Evolutionary conservation across 2,329 filamentous ascomycete species (phyloP), one percentile per base, ranked within the genome.

Genomic region (Calonectria ilicicola): DNA sequence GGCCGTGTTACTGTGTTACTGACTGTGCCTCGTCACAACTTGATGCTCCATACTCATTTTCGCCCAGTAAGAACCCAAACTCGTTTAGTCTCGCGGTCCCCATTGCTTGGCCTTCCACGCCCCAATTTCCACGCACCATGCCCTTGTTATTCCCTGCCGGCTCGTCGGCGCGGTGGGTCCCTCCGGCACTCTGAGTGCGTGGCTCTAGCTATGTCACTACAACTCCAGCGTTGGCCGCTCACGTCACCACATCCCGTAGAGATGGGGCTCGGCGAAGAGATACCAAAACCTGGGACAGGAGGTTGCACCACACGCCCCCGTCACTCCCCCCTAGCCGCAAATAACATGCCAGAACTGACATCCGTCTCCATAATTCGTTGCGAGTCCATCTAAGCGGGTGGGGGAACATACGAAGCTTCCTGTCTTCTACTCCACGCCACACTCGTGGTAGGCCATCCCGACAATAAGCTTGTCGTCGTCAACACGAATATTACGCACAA

Each of bases 191-290:
- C 49, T 35, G 69, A 32, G 69, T 66, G 69, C 63, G 63, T 38
- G 63, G 69, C 63, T 70, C 29, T 32, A 32, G n/a, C 65, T 46
- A 72, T 72, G 70, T 72, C 67, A 72, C 67, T 67, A 63, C 29
- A 26, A 67, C 70, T 32, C 29, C 46, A 56, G 21, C 53, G 67
- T 63, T 73, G 62, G 66, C 53, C 49, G 60, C 35, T 64, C 53
- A 56, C 67, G 70, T 72, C 70, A 70, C 70, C 35, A 46, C 15
- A 23, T 49, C 23, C 32, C 27, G 12, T 42, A 17, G 19, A 15
- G 56, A 27, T 44, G 62, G 32, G 62, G 42, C 23, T 63, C 58
- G 42, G 60, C 49, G 40, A 32, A 42, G 23, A 38, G 32, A 47
- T 46, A 29, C 38, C 49, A 38, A n/a, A 47, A 17, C 42, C 38